Conservation (phyloP, 805 yeast species). For the Hanseniaspora lindneri region DNA sequence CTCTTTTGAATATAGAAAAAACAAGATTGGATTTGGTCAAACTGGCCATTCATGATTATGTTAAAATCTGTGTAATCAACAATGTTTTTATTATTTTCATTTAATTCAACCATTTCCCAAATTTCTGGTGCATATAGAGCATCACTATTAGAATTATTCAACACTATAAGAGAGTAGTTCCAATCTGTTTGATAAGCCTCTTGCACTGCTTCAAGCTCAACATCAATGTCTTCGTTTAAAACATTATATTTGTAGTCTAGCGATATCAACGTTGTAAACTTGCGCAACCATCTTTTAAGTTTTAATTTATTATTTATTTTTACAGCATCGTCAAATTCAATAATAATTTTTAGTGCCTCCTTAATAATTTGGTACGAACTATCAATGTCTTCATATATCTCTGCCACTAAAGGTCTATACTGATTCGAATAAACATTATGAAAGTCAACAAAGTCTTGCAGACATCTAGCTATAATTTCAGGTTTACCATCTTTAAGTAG, state of each 20-base stretch:
- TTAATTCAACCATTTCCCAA: not conserved
- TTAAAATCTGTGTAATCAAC: not conserved
- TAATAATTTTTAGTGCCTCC: not conserved
- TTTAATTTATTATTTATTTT: not conserved
- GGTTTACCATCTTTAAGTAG: not conserved
- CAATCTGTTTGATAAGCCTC: not conserved
- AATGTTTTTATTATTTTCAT: too few relatives aligned
- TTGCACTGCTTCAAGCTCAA: not conserved
- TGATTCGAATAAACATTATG: not conserved
- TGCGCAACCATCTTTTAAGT: not conserved
- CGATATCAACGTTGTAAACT: slow-evolving; percentile 9
- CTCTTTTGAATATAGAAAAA: not conserved
- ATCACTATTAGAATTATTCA: not conserved
- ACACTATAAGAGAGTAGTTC: not conserved
- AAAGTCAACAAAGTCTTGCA: not conserved
- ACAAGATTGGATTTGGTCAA: not conserved
- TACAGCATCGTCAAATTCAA: not conserved
- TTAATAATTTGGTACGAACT: not conserved
- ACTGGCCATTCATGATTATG: not conserved
- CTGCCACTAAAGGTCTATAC: not conserved
- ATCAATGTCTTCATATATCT: not conserved
- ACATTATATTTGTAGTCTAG: slow-evolving; percentile 7
- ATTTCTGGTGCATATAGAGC: not conserved
- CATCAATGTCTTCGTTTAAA: not conserved
- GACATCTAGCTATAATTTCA: not conserved